Evolutionary conservation across 495 filamentous ascomycete species (phyloP).

Genomic region (Physcia stellaris): DNA sequence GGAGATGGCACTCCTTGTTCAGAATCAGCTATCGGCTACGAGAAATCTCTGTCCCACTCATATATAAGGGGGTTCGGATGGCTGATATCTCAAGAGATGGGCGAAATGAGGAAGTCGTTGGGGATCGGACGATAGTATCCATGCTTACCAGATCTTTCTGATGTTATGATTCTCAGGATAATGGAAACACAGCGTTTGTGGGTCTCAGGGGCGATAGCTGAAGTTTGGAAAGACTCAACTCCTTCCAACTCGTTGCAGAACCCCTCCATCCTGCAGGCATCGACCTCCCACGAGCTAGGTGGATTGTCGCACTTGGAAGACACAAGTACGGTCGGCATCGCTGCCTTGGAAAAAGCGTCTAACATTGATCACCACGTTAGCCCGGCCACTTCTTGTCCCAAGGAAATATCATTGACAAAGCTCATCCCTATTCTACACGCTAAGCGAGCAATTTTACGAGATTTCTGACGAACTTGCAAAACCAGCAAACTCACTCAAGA

Average conservation of each 20-base stretch:
- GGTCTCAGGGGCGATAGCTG: constrained; percentile 52
- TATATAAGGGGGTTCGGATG: no score
- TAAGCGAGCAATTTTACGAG: no score
- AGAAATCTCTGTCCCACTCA: not conserved
- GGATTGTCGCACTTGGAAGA: constrained; percentile 74
- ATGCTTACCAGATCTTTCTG: constrained; percentile 51
- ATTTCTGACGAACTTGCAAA: not conserved
- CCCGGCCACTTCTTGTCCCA: no score
- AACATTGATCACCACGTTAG: not conserved
- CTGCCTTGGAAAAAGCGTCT: constrained; percentile 57
- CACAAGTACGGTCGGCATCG: constrained; percentile 61
- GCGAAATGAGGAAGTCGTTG: no score
- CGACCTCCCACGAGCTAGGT: constrained; percentile 41
- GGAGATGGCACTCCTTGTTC: not conserved
- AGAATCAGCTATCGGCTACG: not conserved
- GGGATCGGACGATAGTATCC: no score
- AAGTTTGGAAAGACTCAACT: constrained; percentile 60
- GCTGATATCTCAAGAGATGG: no score
- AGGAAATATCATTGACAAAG: no score
- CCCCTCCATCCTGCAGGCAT: constrained; percentile 45
- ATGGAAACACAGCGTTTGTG: constrained; percentile 67
- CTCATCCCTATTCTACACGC: no score
- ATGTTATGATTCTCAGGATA: constrained; percentile 57
- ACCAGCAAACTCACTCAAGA: constrained; percentile 50
- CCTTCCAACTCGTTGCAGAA: constrained; percentile 40